These are phyloP conservation scores for Exutisphaerella laricina DNA, from an alignment of 2,329 filamentous ascomycete genomes.

Conservation along the genomic window DNA sequence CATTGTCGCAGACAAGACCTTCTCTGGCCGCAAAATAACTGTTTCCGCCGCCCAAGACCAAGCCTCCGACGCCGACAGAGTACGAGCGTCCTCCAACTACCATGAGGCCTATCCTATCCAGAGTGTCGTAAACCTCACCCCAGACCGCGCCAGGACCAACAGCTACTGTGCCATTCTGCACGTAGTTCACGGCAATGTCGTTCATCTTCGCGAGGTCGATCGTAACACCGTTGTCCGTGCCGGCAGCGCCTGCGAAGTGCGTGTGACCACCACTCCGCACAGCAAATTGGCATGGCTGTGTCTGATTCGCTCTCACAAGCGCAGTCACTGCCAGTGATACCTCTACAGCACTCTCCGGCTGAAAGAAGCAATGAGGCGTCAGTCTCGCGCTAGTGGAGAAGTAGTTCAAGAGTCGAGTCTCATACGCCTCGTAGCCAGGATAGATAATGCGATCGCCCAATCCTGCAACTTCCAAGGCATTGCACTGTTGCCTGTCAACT, in stretches of 20 bases:
- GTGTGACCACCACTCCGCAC: slow-evolving; percentile 25
- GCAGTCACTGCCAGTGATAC: slow-evolving; percentile 10
- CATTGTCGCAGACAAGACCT: slow-evolving; percentile 28
- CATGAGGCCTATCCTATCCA: slow-evolving; percentile 13
- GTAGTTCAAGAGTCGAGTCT: slow-evolving; percentile 9
- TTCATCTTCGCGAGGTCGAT: slow-evolving; percentile 23
- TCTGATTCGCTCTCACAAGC: slow-evolving; percentile 16
- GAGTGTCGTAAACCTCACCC: slow-evolving; percentile 14
- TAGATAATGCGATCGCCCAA: slow-evolving; percentile 1
- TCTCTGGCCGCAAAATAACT: slow-evolving; percentile 23
- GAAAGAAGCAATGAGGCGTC: slow-evolving; percentile 13
- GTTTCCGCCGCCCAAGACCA: slow-evolving; percentile 29
- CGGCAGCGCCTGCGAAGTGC: slow-evolving; percentile 19
- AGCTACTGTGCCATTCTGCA: slow-evolving; percentile 14
- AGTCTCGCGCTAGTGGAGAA: slow-evolving; percentile 14
- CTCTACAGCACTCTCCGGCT: slow-evolving; percentile 8
- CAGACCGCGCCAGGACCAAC: slow-evolving; percentile 34
- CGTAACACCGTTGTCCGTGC: slow-evolving; percentile 23
- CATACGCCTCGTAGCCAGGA: slow-evolving; percentile 5
- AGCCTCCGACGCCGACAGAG: slow-evolving; percentile 26
- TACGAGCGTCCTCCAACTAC: slow-evolving; percentile 20
- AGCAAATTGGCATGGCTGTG: slow-evolving; percentile 17
- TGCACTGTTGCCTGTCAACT: not conserved
- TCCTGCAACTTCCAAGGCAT: slow-evolving; percentile 1
- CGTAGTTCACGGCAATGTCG: slow-evolving; percentile 10